These are phyloP conservation scores for Rubroboletus pulcherrimus DNA, from an alignment of 768 basidiomycete genomes.

Conservation along the genomic window DNA sequence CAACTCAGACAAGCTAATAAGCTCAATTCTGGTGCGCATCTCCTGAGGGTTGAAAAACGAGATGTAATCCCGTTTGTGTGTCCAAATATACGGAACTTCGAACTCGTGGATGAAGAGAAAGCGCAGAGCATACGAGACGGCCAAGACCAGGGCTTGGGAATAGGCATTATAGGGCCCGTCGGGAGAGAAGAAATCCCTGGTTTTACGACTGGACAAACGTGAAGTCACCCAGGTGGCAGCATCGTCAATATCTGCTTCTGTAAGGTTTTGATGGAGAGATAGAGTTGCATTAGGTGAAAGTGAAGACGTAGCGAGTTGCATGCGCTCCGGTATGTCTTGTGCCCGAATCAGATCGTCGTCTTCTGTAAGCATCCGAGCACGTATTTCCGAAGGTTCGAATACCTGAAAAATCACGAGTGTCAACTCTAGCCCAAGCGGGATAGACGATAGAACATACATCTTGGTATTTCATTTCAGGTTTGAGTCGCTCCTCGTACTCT, in stretches of 20 bases:
- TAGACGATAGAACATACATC: conserved; percentile 51
- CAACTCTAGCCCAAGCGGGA: background rate
- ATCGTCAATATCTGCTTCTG: conserved; percentile 68
- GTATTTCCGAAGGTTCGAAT: conserved; percentile 97
- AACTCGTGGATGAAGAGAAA: conserved; percentile 84
- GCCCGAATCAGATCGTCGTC: conserved; percentile 91
- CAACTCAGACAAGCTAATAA: conserved; percentile 74
- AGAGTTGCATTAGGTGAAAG: conserved; percentile 64
- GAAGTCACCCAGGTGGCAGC: conserved; percentile 89
- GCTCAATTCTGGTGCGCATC: conserved; percentile 57
- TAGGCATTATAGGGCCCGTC: conserved; percentile 59
- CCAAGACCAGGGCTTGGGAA: conserved; percentile 65
- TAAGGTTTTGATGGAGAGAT: conserved; percentile 58
- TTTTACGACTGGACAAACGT: conserved; percentile 68
- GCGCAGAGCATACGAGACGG: conserved; percentile 74
- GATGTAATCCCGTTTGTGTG: conserved; percentile 89
- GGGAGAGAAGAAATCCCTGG: conserved; percentile 65
- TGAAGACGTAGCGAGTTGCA: conserved; percentile 86
- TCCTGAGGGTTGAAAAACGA: conserved; percentile 72
- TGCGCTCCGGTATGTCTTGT: conserved; percentile 90
- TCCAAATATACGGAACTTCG: conserved; percentile 95
- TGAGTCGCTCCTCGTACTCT: conserved; percentile 44
- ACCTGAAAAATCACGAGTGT: conserved; percentile 51
- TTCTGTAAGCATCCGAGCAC: conserved; percentile 81
- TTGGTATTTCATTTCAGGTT: conserved; percentile 76